Conservation (phyloP, 306 rosid genomes). For the Gleditsia sinensis region DNA sequence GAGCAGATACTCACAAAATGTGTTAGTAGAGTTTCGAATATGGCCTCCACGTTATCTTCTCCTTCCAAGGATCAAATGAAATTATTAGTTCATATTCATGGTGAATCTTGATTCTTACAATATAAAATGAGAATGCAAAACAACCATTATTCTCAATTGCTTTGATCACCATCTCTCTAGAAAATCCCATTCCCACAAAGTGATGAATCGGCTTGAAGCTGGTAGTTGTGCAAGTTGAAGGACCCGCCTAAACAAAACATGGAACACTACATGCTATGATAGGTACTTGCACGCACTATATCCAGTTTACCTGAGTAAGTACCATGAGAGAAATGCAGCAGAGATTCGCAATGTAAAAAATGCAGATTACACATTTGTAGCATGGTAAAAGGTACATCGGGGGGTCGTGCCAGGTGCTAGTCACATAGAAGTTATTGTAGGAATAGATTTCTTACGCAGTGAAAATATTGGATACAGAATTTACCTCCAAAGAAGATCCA, state of each 20-base stretch:
- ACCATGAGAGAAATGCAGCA: not conserved
- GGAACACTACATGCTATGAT: not conserved
- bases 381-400: too few relatives aligned
- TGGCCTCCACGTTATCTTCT: conserved; percentile 26
- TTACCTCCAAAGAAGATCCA: conserved; percentile 23
- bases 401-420: too few relatives aligned
- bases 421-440: not conserved
- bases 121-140: conserved; percentile 9
- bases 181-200: conserved; percentile 38
- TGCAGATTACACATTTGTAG: too few relatives aligned
- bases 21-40: conserved; percentile 33
- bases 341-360: not conserved
- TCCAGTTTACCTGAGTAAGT: not conserved
- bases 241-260: conserved; percentile 27
- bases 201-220: not conserved
- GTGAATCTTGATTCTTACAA: not conserved
- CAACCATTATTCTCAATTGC: conserved; percentile 24
- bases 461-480: not conserved
- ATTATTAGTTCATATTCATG: not conserved
- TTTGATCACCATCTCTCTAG: conserved; percentile 24
- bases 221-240: not conserved
- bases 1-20: conserved; percentile 19
- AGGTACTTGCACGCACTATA: too few relatives aligned
- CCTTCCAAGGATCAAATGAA: conserved; percentile 2
- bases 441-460: too few relatives aligned